Percentiles rank a stretch among this genome's conserved stretches.
These are phyloP conservation scores for Akebia trifoliata DNA, from an alignment of 164 flowering plant species.

Conservation along the genomic window DNA sequence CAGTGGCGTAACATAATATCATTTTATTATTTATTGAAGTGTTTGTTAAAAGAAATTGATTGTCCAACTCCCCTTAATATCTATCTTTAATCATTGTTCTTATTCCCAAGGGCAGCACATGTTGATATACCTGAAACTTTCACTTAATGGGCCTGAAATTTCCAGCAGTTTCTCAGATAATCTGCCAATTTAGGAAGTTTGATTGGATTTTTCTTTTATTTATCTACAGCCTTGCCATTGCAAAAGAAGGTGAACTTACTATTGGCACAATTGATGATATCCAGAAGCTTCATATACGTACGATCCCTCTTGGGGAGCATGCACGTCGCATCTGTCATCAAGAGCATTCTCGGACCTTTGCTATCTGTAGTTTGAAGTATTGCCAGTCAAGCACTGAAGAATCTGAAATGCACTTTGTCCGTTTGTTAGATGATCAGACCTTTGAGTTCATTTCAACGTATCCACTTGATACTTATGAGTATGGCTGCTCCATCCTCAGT, in stretches of 20 bases:
- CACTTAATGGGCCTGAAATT: too few species aligned
- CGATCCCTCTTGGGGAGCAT: constrained; percentile 95
- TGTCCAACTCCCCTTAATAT: too few species aligned
- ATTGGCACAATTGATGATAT: constrained; percentile 98
- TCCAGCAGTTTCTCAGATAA: neutral
- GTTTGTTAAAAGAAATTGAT: too few species aligned
- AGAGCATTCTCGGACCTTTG: constrained; percentile 89
- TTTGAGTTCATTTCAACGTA: constrained; percentile 84
- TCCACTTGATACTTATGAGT: constrained; percentile 79
- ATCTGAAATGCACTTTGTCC: constrained; percentile 75
- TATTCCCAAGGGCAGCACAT: too few species aligned
- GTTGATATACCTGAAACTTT: too few species aligned
- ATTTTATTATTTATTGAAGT: too few species aligned
- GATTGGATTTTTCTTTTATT: constrained; percentile 3
- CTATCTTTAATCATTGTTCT: too few species aligned
- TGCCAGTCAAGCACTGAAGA: constrained; percentile 71
- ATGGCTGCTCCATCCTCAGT: constrained; percentile 89
- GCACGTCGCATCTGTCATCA: constrained; percentile 95
- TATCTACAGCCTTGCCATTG: constrained; percentile 85
- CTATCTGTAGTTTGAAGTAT: constrained; percentile 71
- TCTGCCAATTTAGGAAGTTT: neutral
- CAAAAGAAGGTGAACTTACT: constrained; percentile 96
- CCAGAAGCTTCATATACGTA: constrained; percentile 96
- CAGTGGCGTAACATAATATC: too few species aligned
- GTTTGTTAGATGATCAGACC: constrained; percentile 89